Base-by-base conservation (phyloP, 345 rosid species). In the Lumnitzera racemosa region DNA sequence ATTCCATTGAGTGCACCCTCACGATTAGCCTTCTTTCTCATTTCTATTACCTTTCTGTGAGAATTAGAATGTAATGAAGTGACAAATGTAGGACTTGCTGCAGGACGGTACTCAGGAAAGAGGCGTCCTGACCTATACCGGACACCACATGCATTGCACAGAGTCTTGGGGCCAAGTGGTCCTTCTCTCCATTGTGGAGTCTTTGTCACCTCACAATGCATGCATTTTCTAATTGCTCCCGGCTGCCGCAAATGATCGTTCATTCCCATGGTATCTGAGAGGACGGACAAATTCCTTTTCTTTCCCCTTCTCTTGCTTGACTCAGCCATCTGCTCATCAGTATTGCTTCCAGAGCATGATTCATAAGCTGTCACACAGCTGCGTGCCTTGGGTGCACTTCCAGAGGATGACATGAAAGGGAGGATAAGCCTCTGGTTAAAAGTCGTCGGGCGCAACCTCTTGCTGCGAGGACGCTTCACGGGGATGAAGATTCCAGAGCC, bases 151-250 rank as follows among this genome's bases (percentile, higher is more conserved):
- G 96, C 98, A 61, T 88, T 91, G 79, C 98, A 91, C 8, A 91
- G 90, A 16, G 96, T 91, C 79, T 83, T 91, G n/a, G 88, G 94
- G 4, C 98, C 98, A 71, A 49, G 61, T 3, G 98, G 98, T 16
- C 98, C 98, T 76, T 86, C 96, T 67, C 98, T 86, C 98, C 98
- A 91, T 66, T 91, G 96, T 5, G 96, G 96, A 61, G 96, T 91
- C 69, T 74, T 81, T 2, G 88, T 83, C 59, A 83, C 82, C 77
- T 79, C 78, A 60, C 98, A 88, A 63, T 84, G 98, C 46, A 69
- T 70, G 77, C 98, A 91, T 79, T 76, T 86, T 65, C 83, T 74
- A 31, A 58, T 49, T 54, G 65, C 68, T 24, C 11, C 73, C 8
- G 61, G 66, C 17, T 48, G 66, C 58, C 69, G 66, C 57, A 60